Base-by-base conservation (phyloP, 768 basidiomycete genomes). In the Cyclocybe aegerita region DNA sequence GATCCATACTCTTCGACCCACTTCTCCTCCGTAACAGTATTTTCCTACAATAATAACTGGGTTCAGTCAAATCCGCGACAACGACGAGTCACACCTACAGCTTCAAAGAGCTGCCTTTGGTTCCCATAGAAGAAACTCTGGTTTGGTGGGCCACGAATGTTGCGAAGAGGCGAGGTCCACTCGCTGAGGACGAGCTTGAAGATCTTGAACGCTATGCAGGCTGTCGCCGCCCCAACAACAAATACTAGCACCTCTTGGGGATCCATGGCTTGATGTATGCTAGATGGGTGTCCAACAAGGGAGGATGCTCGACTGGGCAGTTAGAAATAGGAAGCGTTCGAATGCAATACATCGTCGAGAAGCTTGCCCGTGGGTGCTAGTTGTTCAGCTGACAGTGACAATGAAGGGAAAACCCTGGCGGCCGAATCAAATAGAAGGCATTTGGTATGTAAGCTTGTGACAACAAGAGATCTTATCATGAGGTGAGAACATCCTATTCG, bases 61-160 rank as follows among this genome's bases (percentile, higher is more conserved):
- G 23, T 23, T 5, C 3, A 2, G 31, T 17, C 10, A 9, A 17
- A 16, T 23, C 23, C 23, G 23, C 23, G 23, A 23, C 23, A 23
- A 23, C 23, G 23, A 23, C 23, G 39, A 1, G 9, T 3, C 6
- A 14, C 8, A 38, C 67, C 23, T 55, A 80, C 80, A 6, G 68
- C 72, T 4, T 74, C 61, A 57, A 62, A 65, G 3, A 84, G 70
- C 5, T 77, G 70, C 35, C 59, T 65, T 52, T 80, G 45, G 57
- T 82, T 76, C 6, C 83, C 83, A 46, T 64, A 80, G 10, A 86
- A 42, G 48, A 66, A 66, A 54, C 71, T 78, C 2, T 68, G 46
- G 46, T 59, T 74, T n/a, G 72, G 67, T 1, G 82, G 83, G 1
- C 82, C 82, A 1, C 75, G 82, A 16, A 85, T 68, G 38, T 69